Conservation (phyloP, 2,329 filamentous ascomycete species). For the Byssothecium circinans region DNA sequence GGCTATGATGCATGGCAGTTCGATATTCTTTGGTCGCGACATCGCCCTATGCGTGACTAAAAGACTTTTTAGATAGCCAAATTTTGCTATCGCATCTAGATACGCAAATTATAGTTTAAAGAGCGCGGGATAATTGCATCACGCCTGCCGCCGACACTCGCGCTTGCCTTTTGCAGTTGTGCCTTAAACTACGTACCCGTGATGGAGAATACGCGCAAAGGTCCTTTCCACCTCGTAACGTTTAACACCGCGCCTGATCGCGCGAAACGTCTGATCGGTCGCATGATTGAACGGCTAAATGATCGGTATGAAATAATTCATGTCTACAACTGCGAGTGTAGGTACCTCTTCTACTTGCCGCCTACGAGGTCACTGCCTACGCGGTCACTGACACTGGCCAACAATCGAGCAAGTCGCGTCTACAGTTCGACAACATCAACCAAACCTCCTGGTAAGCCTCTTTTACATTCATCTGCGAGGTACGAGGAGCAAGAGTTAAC, state of each 20-base stretch:
- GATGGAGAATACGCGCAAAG: conserved; percentile 27
- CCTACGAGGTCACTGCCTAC: neutral
- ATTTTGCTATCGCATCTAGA: too few relatives aligned
- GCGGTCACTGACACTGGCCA: conserved; percentile 21
- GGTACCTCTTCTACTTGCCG: too few relatives aligned
- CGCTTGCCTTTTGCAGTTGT: too few relatives aligned
- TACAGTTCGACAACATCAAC: conserved; percentile 56
- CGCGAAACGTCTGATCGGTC: conserved; percentile 64
- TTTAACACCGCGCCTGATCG: conserved; percentile 69
- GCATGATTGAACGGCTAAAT: conserved; percentile 62
- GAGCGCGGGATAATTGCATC: too few relatives aligned
- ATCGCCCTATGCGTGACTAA: too few relatives aligned
- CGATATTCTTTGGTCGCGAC: neutral
- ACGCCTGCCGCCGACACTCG: too few relatives aligned
- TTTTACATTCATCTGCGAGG: too few relatives aligned
- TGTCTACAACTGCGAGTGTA: conserved; percentile 64
- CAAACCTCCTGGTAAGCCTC: conserved; percentile 60
- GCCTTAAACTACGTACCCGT: conserved; percentile 1
- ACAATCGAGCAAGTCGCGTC: conserved; percentile 59
- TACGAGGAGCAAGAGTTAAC: too few relatives aligned
- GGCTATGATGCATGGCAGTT: neutral
- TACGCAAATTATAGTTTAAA: too few relatives aligned
- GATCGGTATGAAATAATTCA: conserved; percentile 66
- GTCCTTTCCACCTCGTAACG: conserved; percentile 65
- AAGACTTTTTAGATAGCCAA: too few relatives aligned